These are phyloP conservation scores for Fusarium aywerte DNA, from an alignment of 2,329 filamentous ascomycete species.

Conservation along the genomic window DNA sequence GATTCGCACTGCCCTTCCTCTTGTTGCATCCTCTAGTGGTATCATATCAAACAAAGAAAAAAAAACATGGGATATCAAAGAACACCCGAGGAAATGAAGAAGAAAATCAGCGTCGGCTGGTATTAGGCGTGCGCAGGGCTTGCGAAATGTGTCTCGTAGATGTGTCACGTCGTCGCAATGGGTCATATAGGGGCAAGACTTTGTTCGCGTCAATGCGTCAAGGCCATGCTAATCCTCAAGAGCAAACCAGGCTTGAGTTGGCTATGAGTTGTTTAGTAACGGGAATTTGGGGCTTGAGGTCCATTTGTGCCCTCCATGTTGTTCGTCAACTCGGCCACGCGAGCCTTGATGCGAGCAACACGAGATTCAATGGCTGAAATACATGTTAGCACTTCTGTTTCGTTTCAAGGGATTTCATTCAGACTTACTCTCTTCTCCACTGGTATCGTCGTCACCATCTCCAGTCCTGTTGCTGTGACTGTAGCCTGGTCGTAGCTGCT, in stretches of 20 bases:
- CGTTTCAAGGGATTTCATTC: neutral
- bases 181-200: conserved; percentile 29
- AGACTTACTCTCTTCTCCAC: conserved; percentile 89
- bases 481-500: conserved; percentile 67
- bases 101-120: conserved; percentile 40
- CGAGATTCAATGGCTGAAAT: conserved; percentile 89
- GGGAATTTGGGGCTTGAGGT: conserved; percentile 47
- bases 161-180: conserved; percentile 30
- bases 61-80: conserved; percentile 27
- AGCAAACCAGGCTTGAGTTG: neutral
- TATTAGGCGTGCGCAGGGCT: conserved; percentile 42
- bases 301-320: conserved; percentile 72
- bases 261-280: conserved; percentile 26
- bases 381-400: conserved; percentile 38
- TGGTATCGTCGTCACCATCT: conserved; percentile 86
- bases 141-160: conserved; percentile 41
- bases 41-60: conserved; percentile 44
- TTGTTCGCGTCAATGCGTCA: conserved; percentile 8
- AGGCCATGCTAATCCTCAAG: conserved; percentile 11
- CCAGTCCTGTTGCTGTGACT: conserved; percentile 67
- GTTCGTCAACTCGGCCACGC: conserved; percentile 92
- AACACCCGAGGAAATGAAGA: conserved; percentile 39
- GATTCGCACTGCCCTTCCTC: conserved; percentile 40
- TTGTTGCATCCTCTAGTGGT: conserved; percentile 48
- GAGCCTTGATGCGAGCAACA: conserved; percentile 96